A percentile compares a stretch with the other conserved stretches of the same genome.
Conservation (phyloP, 352 stramenopile species). For the Phytophthora nicotianae region DNA sequence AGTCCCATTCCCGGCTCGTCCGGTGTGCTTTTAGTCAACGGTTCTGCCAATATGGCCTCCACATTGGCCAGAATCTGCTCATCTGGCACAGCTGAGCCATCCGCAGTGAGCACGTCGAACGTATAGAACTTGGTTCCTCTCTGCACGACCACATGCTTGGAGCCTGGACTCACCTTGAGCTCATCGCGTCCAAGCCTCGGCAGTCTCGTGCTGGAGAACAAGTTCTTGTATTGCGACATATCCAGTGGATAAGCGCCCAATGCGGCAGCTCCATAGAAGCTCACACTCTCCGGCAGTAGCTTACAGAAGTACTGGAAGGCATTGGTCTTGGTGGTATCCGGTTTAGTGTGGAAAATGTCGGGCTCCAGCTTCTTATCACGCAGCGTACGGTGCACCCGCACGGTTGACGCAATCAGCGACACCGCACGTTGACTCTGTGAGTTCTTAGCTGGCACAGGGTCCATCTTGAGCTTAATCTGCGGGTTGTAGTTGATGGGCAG, state of each 20-base stretch:
- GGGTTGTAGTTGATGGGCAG: slow-evolving; percentile 93
- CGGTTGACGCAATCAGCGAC: slow-evolving; percentile 86
- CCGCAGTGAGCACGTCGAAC: slow-evolving; percentile 82
- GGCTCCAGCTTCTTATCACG: slow-evolving; percentile 82
- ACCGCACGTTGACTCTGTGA: slow-evolving; percentile 80
- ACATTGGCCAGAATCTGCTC: slow-evolving; percentile 86
- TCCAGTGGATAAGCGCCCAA: slow-evolving; percentile 89
- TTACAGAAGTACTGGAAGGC: slow-evolving; percentile 85
- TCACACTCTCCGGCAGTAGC: slow-evolving; percentile 80
- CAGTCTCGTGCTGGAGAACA: slow-evolving; percentile 86
- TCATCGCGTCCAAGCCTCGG: slow-evolving; percentile 70
- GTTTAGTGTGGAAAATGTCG: slow-evolving; percentile 92
- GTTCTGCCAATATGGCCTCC: slow-evolving; percentile 79
- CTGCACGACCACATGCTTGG: slow-evolving; percentile 89
- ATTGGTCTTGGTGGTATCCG: slow-evolving; percentile 71
- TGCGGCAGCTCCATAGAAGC: slow-evolving; percentile 88
- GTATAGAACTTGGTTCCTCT: slow-evolving; percentile 85
- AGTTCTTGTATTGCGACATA: slow-evolving; percentile 93
- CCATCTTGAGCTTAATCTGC: slow-evolving; percentile 89
- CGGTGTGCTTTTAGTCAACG: slow-evolving; percentile 42
- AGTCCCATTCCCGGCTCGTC: slow-evolving; percentile 67
- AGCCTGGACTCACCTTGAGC: slow-evolving; percentile 60
- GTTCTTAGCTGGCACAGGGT: slow-evolving; percentile 85
- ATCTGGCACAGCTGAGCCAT: slow-evolving; percentile 64
- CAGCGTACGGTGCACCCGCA: slow-evolving; percentile 84